phyloP scores from a whole-genome alignment of 257 asterid genomes.

The Penstemon newberryi region DNA sequence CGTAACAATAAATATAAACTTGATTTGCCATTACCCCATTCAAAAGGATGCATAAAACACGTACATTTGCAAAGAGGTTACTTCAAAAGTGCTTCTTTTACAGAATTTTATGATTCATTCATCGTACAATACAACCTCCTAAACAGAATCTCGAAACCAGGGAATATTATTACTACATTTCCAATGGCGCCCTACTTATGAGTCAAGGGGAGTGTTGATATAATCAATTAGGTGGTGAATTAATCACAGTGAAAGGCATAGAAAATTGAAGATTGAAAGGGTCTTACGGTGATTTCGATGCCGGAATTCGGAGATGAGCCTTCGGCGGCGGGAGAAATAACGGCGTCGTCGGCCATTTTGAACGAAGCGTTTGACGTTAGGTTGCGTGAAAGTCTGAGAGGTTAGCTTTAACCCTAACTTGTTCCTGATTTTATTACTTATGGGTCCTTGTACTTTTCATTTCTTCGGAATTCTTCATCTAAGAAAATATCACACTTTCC shows the following conservation, averaged over 20 bases:
- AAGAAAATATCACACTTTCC: too few species aligned
- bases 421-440: constrained; percentile 16
- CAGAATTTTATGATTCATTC: not conserved
- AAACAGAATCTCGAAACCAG: not conserved
- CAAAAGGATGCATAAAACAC: not conserved
- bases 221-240: constrained; percentile 29
- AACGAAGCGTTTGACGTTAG: constrained; percentile 29
- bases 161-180: not conserved
- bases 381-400: constrained; percentile 54
- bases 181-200: not conserved
- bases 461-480: too few species aligned
- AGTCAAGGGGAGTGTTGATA: constrained; percentile 29
- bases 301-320: constrained; percentile 42
- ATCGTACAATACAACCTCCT: not conserved
- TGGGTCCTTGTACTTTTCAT: constrained; percentile 31
- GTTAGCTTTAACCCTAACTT: constrained; percentile 38
- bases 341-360: constrained; percentile 51
- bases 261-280: constrained; percentile 3
- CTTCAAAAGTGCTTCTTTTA: not conserved
- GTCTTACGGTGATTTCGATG: constrained; percentile 51
- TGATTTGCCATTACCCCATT: not conserved
- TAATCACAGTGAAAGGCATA: constrained; percentile 19
- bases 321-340: constrained; percentile 47
- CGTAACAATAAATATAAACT: not conserved
- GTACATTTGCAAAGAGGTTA: not conserved